Evolutionary conservation across 2,329 filamentous ascomycete genomes (phyloP).

Genomic region (Malbranchea cinnamomea): DNA sequence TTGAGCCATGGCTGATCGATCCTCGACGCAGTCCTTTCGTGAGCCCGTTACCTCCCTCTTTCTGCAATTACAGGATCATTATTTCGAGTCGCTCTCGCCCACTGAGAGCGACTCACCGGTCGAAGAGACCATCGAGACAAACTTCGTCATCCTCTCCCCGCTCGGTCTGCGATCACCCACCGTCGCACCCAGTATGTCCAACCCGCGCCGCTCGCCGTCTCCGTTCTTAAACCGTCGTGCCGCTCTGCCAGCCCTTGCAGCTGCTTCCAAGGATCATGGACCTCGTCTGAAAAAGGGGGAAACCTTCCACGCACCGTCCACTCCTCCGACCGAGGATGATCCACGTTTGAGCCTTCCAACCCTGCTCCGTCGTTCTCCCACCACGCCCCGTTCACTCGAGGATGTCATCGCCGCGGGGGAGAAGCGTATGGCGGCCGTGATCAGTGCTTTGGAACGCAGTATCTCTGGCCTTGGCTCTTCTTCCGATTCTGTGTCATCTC

Average conservation of each 20-base stretch:
- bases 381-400: constrained; percentile 40
- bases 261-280: constrained; percentile 10
- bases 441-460: constrained; percentile 51
- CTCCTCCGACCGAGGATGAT: constrained; percentile 26
- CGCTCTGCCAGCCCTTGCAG: constrained; percentile 15
- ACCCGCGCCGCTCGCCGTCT: constrained; percentile 19
- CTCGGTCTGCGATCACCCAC: too few relatives aligned
- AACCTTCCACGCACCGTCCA: constrained; percentile 40
- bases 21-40: too few relatives aligned
- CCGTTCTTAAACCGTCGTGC: constrained; percentile 20
- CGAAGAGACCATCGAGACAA: too few relatives aligned
- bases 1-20: too few relatives aligned
- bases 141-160: neutral
- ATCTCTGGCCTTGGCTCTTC: constrained; percentile 32
- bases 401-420: constrained; percentile 56
- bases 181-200: constrained; percentile 19
- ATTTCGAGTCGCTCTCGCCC: too few relatives aligned
- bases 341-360: constrained; percentile 30
- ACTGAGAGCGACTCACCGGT: too few relatives aligned
- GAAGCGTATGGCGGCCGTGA: constrained; percentile 51
- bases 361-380: constrained; percentile 51
- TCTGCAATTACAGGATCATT: too few relatives aligned
- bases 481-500: constrained; percentile 26
- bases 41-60: too few relatives aligned
- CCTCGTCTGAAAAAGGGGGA: constrained; percentile 51